Evolutionary conservation across 1,139 yeast species (phyloP), one percentile per base, ranked within the genome.

Genomic region (Suhomyces terraborum): DNA sequence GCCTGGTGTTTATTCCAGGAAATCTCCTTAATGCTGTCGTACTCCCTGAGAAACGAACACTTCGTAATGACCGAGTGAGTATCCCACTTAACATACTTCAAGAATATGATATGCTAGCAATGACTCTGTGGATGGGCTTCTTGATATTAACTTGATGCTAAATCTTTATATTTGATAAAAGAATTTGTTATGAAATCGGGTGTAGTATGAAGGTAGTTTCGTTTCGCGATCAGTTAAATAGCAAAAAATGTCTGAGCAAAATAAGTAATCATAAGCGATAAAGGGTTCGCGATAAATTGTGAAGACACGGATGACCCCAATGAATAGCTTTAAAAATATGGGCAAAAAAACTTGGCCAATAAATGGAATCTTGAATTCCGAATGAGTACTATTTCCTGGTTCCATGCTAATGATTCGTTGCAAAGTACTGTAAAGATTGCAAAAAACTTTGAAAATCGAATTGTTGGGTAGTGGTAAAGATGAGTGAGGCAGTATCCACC

Each of bases 391-490:
- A n/a, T n/a, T n/a, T n/a, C n/a, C n/a, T n/a, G n/a, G n/a, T n/a
- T n/a, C n/a, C n/a, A n/a, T n/a, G n/a, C n/a, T n/a, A n/a, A n/a
- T 26, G 13, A 13, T 23, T 30, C n/a, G 34, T 32, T 36, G 48
- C 50, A 40, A 40, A 46, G 31, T 27, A 34, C 12, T 39, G 38
- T 16, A 46, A 24, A 18, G 46, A 34, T 21, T 31, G 26, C 17
- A 38, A 19, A 41, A 43, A 46, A 13, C 24, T 23, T 8, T 18
- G 16, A 14, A 37, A 16, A 8, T 22, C 25, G 6, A 41, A 41
- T 6, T 9, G 9, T 12, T 18, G 23, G 2, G 27, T 13, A 8
- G 28, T 30, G 17, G 24, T 30, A n/a, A 33, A 34, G 4, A 33
- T 14, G 2, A 24, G 13, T 13, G 32, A 10, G 8, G 18, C 7